Evolutionary conservation across 73 alveolate genomes (phyloP), one percentile per base, ranked within the genome.

Genomic region (Uronychia binucleata): DNA sequence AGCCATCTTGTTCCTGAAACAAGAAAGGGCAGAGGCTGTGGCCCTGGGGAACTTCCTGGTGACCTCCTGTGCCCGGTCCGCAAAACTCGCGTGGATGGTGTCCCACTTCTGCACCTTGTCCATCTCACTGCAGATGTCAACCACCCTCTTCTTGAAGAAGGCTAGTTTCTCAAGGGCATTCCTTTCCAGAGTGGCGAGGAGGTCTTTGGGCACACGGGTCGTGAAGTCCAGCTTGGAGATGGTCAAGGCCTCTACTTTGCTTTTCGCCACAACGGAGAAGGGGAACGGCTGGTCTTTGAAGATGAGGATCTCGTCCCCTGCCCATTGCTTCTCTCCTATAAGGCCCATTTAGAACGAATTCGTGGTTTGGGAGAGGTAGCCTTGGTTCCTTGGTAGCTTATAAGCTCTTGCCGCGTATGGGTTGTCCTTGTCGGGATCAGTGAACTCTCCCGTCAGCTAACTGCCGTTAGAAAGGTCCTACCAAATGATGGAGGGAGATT

Each of bases 301-400:
- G 14, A 77, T 83, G 0, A 89, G 80, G 29, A 89, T 84, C 57
- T 89, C 95, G 59, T 84, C 90, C 31, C 92, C 95, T 31, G 92
- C 92, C 95, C 95, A 89, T 46, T 89, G 78, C 32, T 79, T 84
- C 58, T 89, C 95, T 25, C 58, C 77, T 1, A 89, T 77, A 1
- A 83, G 34, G 57, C 95, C 95, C 26, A 89, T 34, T 78, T 89
- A 78, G 77, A 89, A 89, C n/a, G 90, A 31, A 31, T 89, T 89
- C 0, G 78, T 59, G 0, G 95, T 89, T n/a, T 78, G 35, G 25
- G 89, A 83, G 75, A 89, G 75, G 75, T 89, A 89, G 28, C 95
- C 95, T 25, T 78, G 58, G 58, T 81, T 89, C 28, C 79, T 81
- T 33, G 30, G 59, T 29, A 28, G 29, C 27, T 81, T 30, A 58